Base-by-base conservation (phyloP, 208 protist genomes). In the Leishmania tarentolae region DNA sequence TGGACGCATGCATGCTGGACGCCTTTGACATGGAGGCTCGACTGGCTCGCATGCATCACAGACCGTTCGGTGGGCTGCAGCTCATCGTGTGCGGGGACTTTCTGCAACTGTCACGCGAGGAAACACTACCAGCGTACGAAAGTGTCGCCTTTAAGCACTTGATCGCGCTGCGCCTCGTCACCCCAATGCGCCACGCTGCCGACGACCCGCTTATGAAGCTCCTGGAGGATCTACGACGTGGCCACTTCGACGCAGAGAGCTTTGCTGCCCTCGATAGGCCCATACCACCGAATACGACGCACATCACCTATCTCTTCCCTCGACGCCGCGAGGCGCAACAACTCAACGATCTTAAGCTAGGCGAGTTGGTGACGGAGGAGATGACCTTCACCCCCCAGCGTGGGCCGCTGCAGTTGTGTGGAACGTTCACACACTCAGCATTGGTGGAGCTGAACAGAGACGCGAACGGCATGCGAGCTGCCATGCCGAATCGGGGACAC, bases 71-170 rank as follows among this genome's bases (percentile, higher is more conserved):
- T 37, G 97, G 97, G 28, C 87, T 98, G 9, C 97, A 99, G 71
- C 83, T 98, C 21, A 95, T 99, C 74, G 79, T 92, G 3, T 98
- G 94, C 79, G 97, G 97, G 3, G 97, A 99, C 83, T 98, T 99
- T 84, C 69, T 98, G 72, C 96, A 98, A 90, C 92, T 98, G 9
- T 91, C 92, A 5, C 90, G 78, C 35, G 76, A 83, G 5, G 79
- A 88, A 6, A 69, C 83, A 17, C 81, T 88, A 42, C 93, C 92
- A 3, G 86, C 84, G 37, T 98, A 94, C 87, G 57, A 87, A 78
- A 92, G 87, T 65, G 81, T 63, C 0, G 86, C 86, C 13, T 96
- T 98, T 72, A 35, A 81, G 47, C 75, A 91, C 63, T 79, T 98
- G 42, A 72, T 96, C 37, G 56, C 85, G 57, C 74, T 96, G 47